phyloP scores from a whole-genome alignment of 805 yeast genomes.

The Spathaspora passalidarum region DNA sequence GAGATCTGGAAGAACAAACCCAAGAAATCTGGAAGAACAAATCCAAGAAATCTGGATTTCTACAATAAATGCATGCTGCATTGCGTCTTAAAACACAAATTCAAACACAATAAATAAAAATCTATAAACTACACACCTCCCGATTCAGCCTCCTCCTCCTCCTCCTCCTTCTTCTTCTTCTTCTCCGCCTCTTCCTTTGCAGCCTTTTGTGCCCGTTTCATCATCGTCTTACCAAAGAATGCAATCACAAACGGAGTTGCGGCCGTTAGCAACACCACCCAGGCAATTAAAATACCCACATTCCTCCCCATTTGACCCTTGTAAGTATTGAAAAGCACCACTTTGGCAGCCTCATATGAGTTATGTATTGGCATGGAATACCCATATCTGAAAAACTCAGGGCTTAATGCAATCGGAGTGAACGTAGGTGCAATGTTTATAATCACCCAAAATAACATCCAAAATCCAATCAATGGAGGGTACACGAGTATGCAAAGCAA shows the following conservation, averaged over 20 bases:
- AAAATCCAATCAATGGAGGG: constrained; percentile 68
- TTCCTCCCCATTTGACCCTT: constrained; percentile 59
- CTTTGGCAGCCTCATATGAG: constrained; percentile 58
- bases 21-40: no score
- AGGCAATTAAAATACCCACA: constrained; percentile 55
- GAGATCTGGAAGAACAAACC: no score
- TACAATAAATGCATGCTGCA: no score
- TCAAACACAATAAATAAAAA: not conserved
- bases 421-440: constrained; percentile 68
- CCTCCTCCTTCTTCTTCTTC: not conserved
- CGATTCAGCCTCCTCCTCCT: not conserved
- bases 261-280: constrained; percentile 53
- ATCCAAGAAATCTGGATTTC: no score
- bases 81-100: no score
- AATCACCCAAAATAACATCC: constrained; percentile 72
- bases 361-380: constrained; percentile 70
- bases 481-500: constrained; percentile 46
- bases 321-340: constrained; percentile 54
- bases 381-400: constrained; percentile 59
- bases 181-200: constrained; percentile 9
- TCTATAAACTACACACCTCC: not conserved
- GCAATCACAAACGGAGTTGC: constrained; percentile 44
- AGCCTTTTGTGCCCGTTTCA: constrained; percentile 22
- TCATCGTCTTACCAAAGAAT: constrained; percentile 37
- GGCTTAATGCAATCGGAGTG: constrained; percentile 57